Evolutionary conservation across 2,329 filamentous ascomycete genomes (phyloP), one percentile per base, ranked within the genome.

Genomic region (Monilinia polystroma): DNA sequence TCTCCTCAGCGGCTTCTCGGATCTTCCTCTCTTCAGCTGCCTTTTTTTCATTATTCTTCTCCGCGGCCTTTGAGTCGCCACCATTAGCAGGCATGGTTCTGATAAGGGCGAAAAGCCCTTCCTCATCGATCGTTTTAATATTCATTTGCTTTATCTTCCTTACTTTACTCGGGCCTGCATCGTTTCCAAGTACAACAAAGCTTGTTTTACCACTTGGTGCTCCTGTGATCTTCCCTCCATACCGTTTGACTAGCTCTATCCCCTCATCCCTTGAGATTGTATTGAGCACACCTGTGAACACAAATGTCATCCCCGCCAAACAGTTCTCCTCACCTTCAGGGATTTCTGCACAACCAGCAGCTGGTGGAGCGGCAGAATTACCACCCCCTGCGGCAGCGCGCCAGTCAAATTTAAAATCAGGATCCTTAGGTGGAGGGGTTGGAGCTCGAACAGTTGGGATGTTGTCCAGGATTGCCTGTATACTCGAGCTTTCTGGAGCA

Each of bases 111-210:
- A 97, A 96, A 3, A 99, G 80, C 0, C 95, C 96, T 72, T 96
- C 87, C 76, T 99, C 96, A 73, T 97, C 90, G 75, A 99, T 97
- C 0, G 93, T 96, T 78, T 93, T 97, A 76, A 98, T 87, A 0
- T 87, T 87, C 73, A 90, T 81, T 26, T 92, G 85, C 66, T 85
- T 83, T 72, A 99, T 98, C 72, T 93, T 97, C 71, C 89, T 83
- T 52, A 99, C 82, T 77, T 99, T 99, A 78, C 90, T 96, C 0
- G 95, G 95, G 0, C 95, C 95, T 32, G 96, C 95, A 77, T 98
- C 95, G 35, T 85, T 85, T 54, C 95, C 95, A 3, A 99, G 84
- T 20, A 99, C 91, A 56, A 99, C 93, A 75, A 92, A 99, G 74
- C 85, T 95, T 0, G 96, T 99, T 79, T 97, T 98, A 75, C 89